Base-by-base conservation (phyloP, 2,329 filamentous ascomycete genomes). In the Microdochium paspali region DNA sequence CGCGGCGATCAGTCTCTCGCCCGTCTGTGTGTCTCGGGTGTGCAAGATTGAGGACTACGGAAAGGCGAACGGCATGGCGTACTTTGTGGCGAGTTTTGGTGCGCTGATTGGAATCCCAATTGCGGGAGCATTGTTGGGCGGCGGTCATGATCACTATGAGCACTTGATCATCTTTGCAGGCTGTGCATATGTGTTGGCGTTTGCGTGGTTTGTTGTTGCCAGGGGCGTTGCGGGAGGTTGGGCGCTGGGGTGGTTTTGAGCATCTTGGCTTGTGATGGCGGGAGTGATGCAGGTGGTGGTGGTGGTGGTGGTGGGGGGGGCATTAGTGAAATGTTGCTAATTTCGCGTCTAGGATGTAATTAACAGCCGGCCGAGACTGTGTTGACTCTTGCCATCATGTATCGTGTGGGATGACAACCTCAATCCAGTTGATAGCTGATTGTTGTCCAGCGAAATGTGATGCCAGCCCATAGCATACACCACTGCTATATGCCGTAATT, bases 1-100 rank as follows among this genome's bases (percentile, higher is more conserved):
- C 0, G 78, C 75, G 28, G 85, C 84, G 49, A 87, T 89, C 55
- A 79, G 74, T 4, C 60, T 89, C 44, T 84, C 82, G 0, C 84
- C 85, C 0, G 85, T 88, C 0, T 88, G 84, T 51, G 73, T 89
- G 1, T 82, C 82, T 0, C 80, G 85, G 61, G 70, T 87, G 2
- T 88, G 84, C 61, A 73, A 76, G 23, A 85, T 81, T 1, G 76
- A 82, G 51, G 71, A 86, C 44, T 86, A 87, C 52, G 85, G 84
- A 0, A 69, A 82, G 30, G 82, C 85, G 51, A 86, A 83, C 54
- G 82, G 82, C 2, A 87, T 82, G 1, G 79, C 80, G 44, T 87
- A 85, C 57, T 84, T 79, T 0, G 67, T 87, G 25, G 82, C 85
- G 12, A 80, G 76, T 44, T 78, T 87, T 55, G 82, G 60, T 1